These are phyloP conservation scores for Candida succiphila DNA, from an alignment of 805 yeast genomes.

Conservation along the genomic window DNA sequence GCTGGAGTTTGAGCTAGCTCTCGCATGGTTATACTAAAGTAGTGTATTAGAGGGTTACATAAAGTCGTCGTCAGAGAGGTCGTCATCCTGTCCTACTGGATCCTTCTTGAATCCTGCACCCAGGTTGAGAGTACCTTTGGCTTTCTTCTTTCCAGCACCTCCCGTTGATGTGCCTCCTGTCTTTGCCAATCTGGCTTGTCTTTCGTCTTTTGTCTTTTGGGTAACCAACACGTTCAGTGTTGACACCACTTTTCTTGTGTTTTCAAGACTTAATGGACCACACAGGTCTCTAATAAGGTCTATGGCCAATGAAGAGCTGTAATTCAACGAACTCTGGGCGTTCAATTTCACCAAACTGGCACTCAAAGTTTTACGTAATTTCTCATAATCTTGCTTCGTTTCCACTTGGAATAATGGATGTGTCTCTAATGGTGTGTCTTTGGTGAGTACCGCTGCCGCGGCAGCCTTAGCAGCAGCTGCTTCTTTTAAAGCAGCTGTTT, in stretches of 20 bases:
- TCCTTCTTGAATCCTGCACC: conserved; percentile 56
- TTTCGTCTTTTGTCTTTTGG: conserved; percentile 84
- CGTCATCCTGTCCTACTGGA: conserved; percentile 45
- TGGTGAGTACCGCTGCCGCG: conserved; percentile 31
- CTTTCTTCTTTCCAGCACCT: conserved; percentile 95
- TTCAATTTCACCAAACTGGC: conserved; percentile 52
- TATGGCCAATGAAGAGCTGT: conserved; percentile 66
- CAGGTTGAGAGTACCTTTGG: conserved; percentile 66
- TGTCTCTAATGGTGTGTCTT: conserved; percentile 55
- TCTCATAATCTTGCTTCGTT: conserved; percentile 70
- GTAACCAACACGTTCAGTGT: conserved; percentile 74
- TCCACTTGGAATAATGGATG: conserved; percentile 84
- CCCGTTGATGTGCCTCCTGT: conserved; percentile 82
- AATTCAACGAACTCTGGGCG: conserved; percentile 53
- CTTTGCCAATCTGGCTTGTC: conserved; percentile 74
- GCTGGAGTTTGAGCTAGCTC: no score
- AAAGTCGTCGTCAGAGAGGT: conserved; percentile 73
- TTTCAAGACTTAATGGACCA: conserved; percentile 73
- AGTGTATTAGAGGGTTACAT: no score
- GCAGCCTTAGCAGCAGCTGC: conserved; percentile 34
- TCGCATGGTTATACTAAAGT: no score
- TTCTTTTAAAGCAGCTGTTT: conserved; percentile 30
- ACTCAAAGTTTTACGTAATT: conserved; percentile 61
- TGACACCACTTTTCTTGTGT: conserved; percentile 73
- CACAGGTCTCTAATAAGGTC: conserved; percentile 81